Evolutionary conservation across 768 basidiomycete genomes (phyloP), one percentile per base, ranked within the genome.

Genomic region (Lactifluus subvellereus): DNA sequence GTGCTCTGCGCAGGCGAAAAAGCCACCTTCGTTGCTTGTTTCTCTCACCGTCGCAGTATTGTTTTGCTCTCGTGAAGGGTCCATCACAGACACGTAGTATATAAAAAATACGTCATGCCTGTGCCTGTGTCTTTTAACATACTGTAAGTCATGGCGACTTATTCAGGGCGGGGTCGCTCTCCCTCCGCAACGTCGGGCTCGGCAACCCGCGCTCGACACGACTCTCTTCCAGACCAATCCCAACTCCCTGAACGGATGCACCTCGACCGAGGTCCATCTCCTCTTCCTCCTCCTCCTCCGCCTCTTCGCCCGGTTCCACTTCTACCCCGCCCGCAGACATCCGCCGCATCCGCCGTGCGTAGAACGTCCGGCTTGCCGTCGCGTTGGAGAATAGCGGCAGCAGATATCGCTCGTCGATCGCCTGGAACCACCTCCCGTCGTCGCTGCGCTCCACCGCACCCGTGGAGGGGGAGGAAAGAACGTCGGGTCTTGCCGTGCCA

Each of bases 371-470:
- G 66, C 88, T 91, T 18, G 92, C 92, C 0, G 92, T 93, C 16
- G 90, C 91, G 70, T 94, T 94, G 53, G 91, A 92, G 77, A 94
- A 98, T 42, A 98, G 77, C 22, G 95, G 95, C 3, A 98, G 75
- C 20, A 99, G 77, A 73, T 96, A 99, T 67, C 93, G 82, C 76
- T 99, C 94, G 74, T 99, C 96, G 43, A 99, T 76, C 50, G 88
- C 81, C 69, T 94, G 94, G 85, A 98, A 98, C 94, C 94, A 98
- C 73, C 91, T 91, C 33, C 91, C 88, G 57, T 96, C 93, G 61
- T 89, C 87, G 4, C 77, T 43, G 16, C 63, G 59, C 64, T 67
- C 58, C 56, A 65, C 40, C 67, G 61, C 49, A 54, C 64, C 32
- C 50, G 38, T 13, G 59, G 65, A 4, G 51, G 54, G 16, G 27